Percentiles rank a stretch among this genome's conserved stretches.
phyloP scores from a whole-genome alignment of 768 basidiomycete genomes.

The Russula brevipes region DNA sequence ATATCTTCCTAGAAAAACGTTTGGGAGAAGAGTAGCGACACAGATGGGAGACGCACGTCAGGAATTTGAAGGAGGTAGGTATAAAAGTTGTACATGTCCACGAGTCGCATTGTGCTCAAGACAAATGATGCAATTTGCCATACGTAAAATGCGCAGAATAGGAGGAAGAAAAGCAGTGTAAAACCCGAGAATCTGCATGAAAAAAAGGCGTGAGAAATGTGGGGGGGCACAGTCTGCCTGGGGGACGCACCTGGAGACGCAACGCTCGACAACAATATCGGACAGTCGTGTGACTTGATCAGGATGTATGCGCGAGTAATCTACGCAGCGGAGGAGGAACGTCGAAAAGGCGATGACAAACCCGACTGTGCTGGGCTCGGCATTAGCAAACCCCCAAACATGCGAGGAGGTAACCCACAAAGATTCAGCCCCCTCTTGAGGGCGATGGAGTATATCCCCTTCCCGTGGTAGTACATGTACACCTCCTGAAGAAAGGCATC shows the following conservation, averaged over 20 bases:
- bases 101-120: conserved; percentile 66
- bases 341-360: conserved; percentile 99
- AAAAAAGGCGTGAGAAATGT: neutral
- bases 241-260: conserved; percentile 68
- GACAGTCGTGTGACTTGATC: conserved; percentile 64
- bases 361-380: conserved; percentile 73
- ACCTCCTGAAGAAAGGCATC: conserved; percentile 94
- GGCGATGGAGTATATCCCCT: conserved; percentile 94
- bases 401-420: conserved; percentile 56
- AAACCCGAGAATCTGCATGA: conserved; percentile 70
- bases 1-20: conserved; percentile 72
- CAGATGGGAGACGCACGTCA: conserved; percentile 55
- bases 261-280: conserved; percentile 77
- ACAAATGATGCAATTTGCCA: conserved; percentile 85
- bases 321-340: conserved; percentile 90
- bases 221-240: conserved; percentile 1
- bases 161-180: conserved; percentile 75
- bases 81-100: conserved; percentile 96
- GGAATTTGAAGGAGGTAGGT: conserved; percentile 90
- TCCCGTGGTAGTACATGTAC: conserved; percentile 94
- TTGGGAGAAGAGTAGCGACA: conserved; percentile 3
- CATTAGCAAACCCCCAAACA: conserved; percentile 29
- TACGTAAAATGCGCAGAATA: conserved; percentile 81
- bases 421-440: conserved; percentile 89
- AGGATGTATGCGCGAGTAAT: conserved; percentile 75